Conservation (phyloP, 73 alveolate species). For the Tetrahymena elliotti region DNA sequence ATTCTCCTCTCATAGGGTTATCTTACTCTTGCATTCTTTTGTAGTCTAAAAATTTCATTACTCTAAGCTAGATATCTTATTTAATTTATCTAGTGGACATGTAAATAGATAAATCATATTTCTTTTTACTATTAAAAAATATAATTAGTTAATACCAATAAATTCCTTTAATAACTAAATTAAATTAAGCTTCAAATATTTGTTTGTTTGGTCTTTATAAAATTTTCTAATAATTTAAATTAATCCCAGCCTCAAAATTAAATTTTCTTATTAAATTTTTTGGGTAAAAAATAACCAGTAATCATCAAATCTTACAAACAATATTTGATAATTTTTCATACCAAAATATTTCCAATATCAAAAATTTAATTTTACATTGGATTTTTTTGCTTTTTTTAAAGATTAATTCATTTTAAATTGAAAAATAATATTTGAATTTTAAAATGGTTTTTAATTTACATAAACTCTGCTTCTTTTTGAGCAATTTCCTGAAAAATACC, state of each 20-base stretch:
- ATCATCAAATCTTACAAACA: too few relatives aligned
- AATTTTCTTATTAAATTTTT: neutral
- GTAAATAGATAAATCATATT: neutral
- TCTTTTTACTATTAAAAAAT: neutral
- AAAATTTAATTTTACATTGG: too few relatives aligned
- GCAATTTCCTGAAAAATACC: constrained; percentile 49
- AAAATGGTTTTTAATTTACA: neutral
- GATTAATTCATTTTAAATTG: neutral
- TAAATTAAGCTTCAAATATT: neutral
- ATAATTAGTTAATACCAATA: neutral
- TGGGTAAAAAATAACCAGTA: neutral
- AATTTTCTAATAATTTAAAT: neutral
- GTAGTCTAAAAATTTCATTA: neutral
- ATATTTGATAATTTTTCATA: too few relatives aligned
- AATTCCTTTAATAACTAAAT: neutral
- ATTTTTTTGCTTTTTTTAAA: too few relatives aligned
- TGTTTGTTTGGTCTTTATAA: neutral
- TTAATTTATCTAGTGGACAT: neutral
- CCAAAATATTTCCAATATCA: too few relatives aligned
- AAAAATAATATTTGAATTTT: neutral
- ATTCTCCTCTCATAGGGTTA: neutral
- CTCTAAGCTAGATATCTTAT: neutral
- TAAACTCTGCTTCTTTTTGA: constrained; percentile 24
- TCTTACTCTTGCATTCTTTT: neutral
- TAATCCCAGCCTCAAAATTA: neutral